Percentiles rank a stretch among this genome's conserved stretches.
Evolutionary conservation across 768 basidiomycete genomes (phyloP).

Genomic region (button mushroom (Agaricus bisporus)): DNA sequence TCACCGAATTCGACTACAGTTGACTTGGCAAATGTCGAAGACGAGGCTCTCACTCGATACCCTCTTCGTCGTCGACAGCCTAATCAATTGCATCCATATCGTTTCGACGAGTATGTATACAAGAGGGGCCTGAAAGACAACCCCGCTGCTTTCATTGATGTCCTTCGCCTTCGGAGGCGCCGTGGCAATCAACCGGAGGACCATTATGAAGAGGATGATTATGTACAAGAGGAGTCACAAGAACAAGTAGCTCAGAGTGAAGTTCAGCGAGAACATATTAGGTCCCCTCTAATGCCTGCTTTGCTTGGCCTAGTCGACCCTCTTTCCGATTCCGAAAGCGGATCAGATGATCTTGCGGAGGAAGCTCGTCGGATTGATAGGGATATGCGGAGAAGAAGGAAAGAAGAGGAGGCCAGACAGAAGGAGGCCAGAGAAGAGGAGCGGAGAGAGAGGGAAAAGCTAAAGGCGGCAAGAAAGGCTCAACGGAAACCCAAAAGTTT

Average conservation of each 20-base stretch:
- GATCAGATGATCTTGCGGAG: conserved; percentile 2
- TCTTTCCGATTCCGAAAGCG: conserved; percentile 6
- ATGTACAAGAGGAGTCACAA: conserved; percentile 4
- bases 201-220: conserved; percentile 5
- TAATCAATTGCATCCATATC: conserved; percentile 7
- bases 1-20: background rate
- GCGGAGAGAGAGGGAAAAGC: conserved; percentile 1
- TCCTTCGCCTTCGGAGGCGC: conserved; percentile 1
- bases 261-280: background rate
- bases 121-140: conserved; percentile 4
- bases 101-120: conserved; percentile 3
- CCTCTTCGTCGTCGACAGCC: conserved; percentile 9
- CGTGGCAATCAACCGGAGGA: conserved; percentile 3
- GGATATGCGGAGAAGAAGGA: conserved; percentile 2
- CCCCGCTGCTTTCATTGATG: conserved; percentile 9
- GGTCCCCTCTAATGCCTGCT: background rate
- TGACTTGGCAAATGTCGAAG: background rate
- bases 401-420: background rate
- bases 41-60: background rate
- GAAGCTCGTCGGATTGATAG: conserved; percentile 6
- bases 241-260: background rate
- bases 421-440: background rate
- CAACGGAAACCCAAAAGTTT: background rate
- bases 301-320: conserved; percentile 5
- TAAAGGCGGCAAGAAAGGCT: conserved; percentile 1